Base-by-base conservation (phyloP, 768 basidiomycete species). In the Termitomyces heimii region DNA sequence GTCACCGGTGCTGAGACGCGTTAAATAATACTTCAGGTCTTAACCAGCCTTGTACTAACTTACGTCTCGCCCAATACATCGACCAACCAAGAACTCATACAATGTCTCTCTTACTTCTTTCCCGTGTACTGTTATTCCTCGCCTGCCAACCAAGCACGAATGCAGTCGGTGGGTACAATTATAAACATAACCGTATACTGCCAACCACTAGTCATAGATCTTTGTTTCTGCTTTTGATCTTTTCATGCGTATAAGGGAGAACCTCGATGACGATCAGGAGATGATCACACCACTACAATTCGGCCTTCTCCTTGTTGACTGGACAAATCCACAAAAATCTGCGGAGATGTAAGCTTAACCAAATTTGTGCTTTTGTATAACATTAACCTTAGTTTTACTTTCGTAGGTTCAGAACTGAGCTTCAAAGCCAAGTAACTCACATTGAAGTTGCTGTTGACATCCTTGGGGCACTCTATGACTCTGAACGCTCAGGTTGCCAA, bases 61-160 rank as follows among this genome's bases (percentile, higher is more conserved):
- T 99, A 94, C 68, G 82, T 98, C 55, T 92, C 92, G 0, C 92
- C 94, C 0, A 84, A 88, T 45, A 97, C 95, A 0, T 80, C 76
- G 10, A 82, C 86, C 26, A 98, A 97, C 66, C 86, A 89, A 61
- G 84, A 91, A 61, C 77, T 98, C 18, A 80, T 93, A 44, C 96
- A 98, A 70, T 98, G 94, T 66, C 76, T 99, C 14, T 86, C 92
- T 5, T 98, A 97, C 69, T 98, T 98, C 78, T 89, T 99, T 75
- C 93, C 94, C 0, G 86, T 94, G 0, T 98, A 92, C 67, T 92
- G 92, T 67, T 97, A 91, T 70, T 92, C 94, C 0, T 87, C 91
- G 0, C 70, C 85, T 6, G 70, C 67, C 18, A 96, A 98, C 66
- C 94, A 98, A 72, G 79, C 63, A 67, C 82, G 77, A 77, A 84